Base-by-base conservation (phyloP, 129 eudicot species). In the Pulicaria dysenterica region DNA sequence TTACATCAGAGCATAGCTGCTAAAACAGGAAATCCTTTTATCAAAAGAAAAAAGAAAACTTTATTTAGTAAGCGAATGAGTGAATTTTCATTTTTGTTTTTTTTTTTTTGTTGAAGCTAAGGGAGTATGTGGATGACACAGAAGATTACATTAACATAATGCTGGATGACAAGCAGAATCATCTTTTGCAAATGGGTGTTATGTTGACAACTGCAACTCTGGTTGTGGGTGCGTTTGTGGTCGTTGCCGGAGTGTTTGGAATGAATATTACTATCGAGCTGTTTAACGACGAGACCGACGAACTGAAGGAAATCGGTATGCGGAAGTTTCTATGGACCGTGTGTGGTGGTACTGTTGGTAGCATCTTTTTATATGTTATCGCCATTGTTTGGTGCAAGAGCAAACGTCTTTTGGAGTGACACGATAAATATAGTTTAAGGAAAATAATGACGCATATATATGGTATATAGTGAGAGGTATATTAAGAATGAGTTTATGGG, bases 161-260 rank as follows among this genome's bases (percentile, higher is more conserved):
- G 92, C 76, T 87, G 80, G 92, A 87, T 56, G 92, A 87, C 78
- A 87, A 87, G 63, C 92, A 87, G 74, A 87, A 87, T 38, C 92
- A 87, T 73, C 86, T 87, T 11, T 76, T 87, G n/a, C 92, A 87
- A 79, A 87, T 87, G 92, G 92, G 92, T 3, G 92, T 84, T 39
- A 84, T 81, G 84, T 50, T 87, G 41, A 87, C 86, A 3, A 81
- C 89, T 13, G 84, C 89, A 62, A 84, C 78, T 54, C 65, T 87
- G 82, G 79, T 84, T 50, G 66, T 87, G 45, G 81, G 80, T 59
- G 86, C 84, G 2, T 83, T 83, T 44, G 82, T 86, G 68, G 91
- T 83, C 57, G 89, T 87, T 36, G 84, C 77, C 8, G 89, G 92
- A 8, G 60, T 87, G 44, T 87, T 87, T 60, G 92, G 92, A 5